Evolutionary conservation across 1,284 basidiomycete genomes (phyloP).

Genomic region (Waitea zeae): DNA sequence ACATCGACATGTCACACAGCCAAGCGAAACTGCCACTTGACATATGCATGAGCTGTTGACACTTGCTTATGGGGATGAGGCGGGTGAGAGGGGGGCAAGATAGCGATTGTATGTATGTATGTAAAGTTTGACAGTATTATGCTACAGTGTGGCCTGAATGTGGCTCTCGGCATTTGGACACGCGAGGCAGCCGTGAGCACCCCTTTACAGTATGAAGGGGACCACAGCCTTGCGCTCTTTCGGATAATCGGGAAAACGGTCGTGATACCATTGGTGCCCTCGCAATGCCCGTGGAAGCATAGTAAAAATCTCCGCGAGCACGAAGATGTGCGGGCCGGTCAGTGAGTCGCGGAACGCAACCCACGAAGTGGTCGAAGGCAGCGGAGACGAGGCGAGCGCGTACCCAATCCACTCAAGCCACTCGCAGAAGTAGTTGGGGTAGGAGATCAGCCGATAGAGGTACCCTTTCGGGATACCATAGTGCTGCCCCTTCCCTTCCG

Average conservation of each 20-base stretch:
- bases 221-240: constrained; percentile 43
- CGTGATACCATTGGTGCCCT: constrained; percentile 70
- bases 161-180: no score
- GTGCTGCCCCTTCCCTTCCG: no score
- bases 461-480: constrained; percentile 77
- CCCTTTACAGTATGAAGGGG: constrained; percentile 45
- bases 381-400: constrained; percentile 43
- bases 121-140: no score
- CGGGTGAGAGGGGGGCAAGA: no score
- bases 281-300: constrained; percentile 72
- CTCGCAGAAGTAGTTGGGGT: constrained; percentile 87
- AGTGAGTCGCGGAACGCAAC: constrained; percentile 12
- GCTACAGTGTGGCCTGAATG: no score
- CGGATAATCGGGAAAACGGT: constrained; percentile 56
- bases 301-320: constrained; percentile 45
- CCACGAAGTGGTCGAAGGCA: constrained; percentile 14
- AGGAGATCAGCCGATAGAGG: constrained; percentile 69
- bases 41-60: no score
- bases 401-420: constrained; percentile 81
- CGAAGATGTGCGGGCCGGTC: constrained; percentile 59
- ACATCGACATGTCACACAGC: no score
- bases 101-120: no score
- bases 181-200: no score
- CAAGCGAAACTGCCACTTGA: no score
- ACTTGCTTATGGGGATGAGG: no score